A percentile compares a stretch with the other conserved stretches of the same genome.
Conservation (phyloP, 148 eudicot genomes). For the Silene conica region DNA sequence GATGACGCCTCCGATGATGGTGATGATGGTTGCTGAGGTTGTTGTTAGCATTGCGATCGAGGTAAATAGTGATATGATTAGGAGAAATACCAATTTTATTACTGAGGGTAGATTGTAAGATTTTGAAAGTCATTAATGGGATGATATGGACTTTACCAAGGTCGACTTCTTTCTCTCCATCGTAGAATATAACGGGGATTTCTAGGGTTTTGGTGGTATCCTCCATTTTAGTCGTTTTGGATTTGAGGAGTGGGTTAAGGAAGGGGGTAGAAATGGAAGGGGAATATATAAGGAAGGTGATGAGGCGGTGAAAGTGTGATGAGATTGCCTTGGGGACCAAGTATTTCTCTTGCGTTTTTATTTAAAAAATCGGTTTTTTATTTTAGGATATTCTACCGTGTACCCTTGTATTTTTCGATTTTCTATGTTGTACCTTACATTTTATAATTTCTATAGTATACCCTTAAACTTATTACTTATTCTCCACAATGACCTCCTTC, state of each 20-base stretch:
- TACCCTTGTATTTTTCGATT: too few species aligned
- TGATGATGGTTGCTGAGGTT: neutral
- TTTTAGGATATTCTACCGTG: too few species aligned
- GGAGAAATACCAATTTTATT: slow-evolving; percentile 59
- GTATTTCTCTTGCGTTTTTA: neutral
- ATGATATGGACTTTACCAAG: slow-evolving; percentile 40
- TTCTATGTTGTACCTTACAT: too few species aligned
- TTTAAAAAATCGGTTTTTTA: neutral
- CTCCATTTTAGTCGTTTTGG: neutral
- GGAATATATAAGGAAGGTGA: neutral
- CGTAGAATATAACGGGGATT: slow-evolving; percentile 51
- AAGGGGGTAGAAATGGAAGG: neutral
- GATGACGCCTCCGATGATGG: slow-evolving; percentile 33
- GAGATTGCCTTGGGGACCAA: neutral
- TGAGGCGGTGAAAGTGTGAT: neutral
- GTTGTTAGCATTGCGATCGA: slow-evolving; percentile 25
- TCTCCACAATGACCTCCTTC: too few species aligned
- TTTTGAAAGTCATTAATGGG: slow-evolving; percentile 46
- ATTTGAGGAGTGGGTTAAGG: neutral
- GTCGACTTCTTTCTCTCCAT: slow-evolving; percentile 57
- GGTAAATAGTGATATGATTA: slow-evolving; percentile 62
- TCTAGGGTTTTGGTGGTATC: neutral
- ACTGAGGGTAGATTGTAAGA: slow-evolving; percentile 44
- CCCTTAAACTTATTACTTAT: too few species aligned
- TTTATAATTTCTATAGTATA: too few species aligned